A percentile compares a stretch with the other conserved stretches of the same genome.
Conservation (phyloP, 345 rosid species). For the Hibiscus mutabilis region DNA sequence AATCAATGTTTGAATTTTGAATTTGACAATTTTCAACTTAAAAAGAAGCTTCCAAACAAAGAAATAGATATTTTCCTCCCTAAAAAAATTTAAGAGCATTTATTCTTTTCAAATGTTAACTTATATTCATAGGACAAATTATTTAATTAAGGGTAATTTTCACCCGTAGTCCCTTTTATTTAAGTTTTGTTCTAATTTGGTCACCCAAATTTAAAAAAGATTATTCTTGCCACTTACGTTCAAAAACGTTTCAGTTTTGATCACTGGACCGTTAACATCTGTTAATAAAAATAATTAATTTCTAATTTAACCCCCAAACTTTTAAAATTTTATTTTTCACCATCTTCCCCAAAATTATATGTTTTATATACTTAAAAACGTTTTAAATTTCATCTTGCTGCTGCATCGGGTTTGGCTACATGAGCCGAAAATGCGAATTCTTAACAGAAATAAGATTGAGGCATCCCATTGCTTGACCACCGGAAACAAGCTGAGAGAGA, state of each 20-base stretch:
- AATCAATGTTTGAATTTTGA: not conserved
- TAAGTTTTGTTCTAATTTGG: too few species aligned
- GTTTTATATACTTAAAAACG: too few species aligned
- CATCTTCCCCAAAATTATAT: too few species aligned
- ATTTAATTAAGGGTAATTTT: not conserved
- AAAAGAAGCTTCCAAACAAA: not conserved
- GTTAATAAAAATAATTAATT: too few species aligned
- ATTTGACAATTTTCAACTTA: not conserved
- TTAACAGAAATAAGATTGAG: not conserved
- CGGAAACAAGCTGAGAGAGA: not conserved
- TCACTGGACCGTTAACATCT: too few species aligned
- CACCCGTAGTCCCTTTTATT: too few species aligned
- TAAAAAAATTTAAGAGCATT: not conserved
- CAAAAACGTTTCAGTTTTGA: too few species aligned
- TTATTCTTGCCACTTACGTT: too few species aligned
- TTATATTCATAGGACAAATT: not conserved
- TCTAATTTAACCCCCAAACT: too few species aligned
- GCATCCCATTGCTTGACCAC: constrained; percentile 3
- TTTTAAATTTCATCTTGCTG: not conserved
- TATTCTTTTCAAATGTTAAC: not conserved
- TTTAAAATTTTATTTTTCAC: too few species aligned
- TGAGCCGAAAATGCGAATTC: not conserved
- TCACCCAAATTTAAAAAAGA: too few species aligned
- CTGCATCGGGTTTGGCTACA: not conserved
- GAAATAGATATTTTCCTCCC: not conserved